Evolutionary conservation across 2,329 filamentous ascomycete species (phyloP).

Genomic region (Cadophora sp.): DNA sequence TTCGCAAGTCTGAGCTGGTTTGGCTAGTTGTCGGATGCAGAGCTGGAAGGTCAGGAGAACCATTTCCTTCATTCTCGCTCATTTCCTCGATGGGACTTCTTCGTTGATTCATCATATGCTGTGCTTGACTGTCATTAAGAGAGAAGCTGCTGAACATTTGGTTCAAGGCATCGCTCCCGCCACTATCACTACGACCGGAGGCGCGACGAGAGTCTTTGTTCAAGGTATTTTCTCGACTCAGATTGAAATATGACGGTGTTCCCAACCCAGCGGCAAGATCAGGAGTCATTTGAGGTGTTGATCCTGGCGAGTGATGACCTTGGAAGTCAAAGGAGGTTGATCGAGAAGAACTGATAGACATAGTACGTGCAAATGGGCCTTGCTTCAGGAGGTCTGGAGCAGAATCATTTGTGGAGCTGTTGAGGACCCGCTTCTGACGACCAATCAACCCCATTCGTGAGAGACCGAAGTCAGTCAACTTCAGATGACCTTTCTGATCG

Average conservation of each 20-base stretch:
- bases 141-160: constrained; percentile 84
- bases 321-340: constrained; percentile 94
- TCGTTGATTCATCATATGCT: constrained; percentile 45
- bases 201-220: constrained; percentile 71
- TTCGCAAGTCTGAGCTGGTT: constrained; percentile 55
- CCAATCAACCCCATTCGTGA: constrained; percentile 97
- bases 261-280: constrained; percentile 70
- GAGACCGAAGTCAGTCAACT: constrained; percentile 95
- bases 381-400: constrained; percentile 92
- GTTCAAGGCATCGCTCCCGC: constrained; percentile 83
- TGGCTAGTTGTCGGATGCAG: constrained; percentile 60
- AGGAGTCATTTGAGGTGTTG: constrained; percentile 87
- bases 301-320: constrained; percentile 76
- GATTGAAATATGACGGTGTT: constrained; percentile 92
- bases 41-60: constrained; percentile 77
- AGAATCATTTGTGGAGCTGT: constrained; percentile 77
- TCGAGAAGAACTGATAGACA: constrained; percentile 87
- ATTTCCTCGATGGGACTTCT: constrained; percentile 77
- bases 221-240: constrained; percentile 64
- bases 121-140: constrained; percentile 65
- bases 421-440: constrained; percentile 91
- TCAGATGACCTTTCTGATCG: constrained; percentile 94
- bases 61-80: constrained; percentile 71
- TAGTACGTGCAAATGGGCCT: constrained; percentile 85
- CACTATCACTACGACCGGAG: constrained; percentile 90